Evolutionary conservation across 352 stramenopile genomes (phyloP).

Genomic region (Phytophthora pinifolia): DNA sequence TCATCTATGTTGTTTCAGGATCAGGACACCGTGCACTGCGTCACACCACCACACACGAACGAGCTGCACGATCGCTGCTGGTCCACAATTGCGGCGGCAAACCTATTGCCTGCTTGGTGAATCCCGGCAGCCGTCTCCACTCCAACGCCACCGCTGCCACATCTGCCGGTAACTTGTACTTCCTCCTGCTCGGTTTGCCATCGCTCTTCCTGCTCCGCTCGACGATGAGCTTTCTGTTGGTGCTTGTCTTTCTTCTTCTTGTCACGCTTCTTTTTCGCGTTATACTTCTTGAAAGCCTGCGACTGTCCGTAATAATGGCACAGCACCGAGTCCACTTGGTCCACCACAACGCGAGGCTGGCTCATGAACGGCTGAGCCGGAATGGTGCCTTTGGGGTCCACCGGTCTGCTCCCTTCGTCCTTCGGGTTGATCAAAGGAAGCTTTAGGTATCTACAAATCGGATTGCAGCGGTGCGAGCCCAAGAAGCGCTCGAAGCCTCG

Average conservation of each 20-base stretch:
- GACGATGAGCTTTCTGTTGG: slow-evolving; percentile 14
- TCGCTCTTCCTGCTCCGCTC: slow-evolving; percentile 6
- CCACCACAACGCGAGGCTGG: slow-evolving; percentile 50
- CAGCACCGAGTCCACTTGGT: slow-evolving; percentile 62
- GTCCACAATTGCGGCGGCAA: slow-evolving; percentile 23
- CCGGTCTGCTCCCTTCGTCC: slow-evolving; percentile 33
- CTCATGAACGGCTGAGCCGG: slow-evolving; percentile 74
- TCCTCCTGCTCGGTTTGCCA: slow-evolving; percentile 21
- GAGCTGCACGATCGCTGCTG: slow-evolving; percentile 37
- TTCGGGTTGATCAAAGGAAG: slow-evolving; percentile 72
- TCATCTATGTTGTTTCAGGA: slow-evolving; percentile 18
- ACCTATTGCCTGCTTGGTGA: slow-evolving; percentile 15
- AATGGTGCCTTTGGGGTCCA: slow-evolving; percentile 62
- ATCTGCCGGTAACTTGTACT: slow-evolving; percentile 8
- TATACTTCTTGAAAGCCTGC: slow-evolving; percentile 69
- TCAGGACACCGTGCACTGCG: slow-evolving; percentile 38
- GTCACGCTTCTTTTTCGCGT: slow-evolving; percentile 42
- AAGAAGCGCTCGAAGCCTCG: slow-evolving; percentile 77
- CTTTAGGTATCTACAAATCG: slow-evolving; percentile 79
- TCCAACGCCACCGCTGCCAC: slow-evolving; percentile 12
- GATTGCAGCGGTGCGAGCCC: slow-evolving; percentile 77
- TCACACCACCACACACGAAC: slow-evolving; percentile 32
- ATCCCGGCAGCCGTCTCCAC: slow-evolving; percentile 8
- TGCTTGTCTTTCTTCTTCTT: slow-evolving; percentile 35
- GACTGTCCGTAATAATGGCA: slow-evolving; percentile 79